A percentile compares a stretch with the other conserved stretches of the same genome.
phyloP scores from a whole-genome alignment of 805 yeast genomes.

The Dipodascus geniculatus region DNA sequence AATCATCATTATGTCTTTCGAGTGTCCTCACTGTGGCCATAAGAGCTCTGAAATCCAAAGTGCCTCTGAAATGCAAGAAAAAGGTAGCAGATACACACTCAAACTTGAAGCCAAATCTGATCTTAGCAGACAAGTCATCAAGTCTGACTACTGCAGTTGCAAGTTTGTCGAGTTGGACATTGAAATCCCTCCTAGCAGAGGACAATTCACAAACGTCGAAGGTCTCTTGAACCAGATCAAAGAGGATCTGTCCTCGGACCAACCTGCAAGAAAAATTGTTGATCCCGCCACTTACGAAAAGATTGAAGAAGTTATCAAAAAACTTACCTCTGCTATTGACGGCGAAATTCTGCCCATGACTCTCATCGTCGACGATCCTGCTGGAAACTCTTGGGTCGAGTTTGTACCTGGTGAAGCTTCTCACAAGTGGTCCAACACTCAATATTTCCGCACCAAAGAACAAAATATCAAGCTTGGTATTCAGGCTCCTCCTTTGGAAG shows the following conservation, averaged over 20 bases:
- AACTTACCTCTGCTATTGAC: conserved; percentile 46
- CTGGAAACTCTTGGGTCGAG: conserved; percentile 96
- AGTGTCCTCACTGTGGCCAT: conserved; percentile 89
- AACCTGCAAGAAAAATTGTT: conserved; percentile 58
- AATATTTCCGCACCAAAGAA: conserved; percentile 75
- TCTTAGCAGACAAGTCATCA: conserved; percentile 82
- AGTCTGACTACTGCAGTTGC: conserved; percentile 76
- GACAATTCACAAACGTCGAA: conserved; percentile 86
- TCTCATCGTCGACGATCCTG: conserved; percentile 76
- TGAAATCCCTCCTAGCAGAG: conserved; percentile 91
- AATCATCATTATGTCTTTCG: conserved; percentile 86
- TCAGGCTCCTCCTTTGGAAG: conserved; percentile 34
- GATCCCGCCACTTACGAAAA: conserved; percentile 70
- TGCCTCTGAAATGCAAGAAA: conserved; percentile 85
- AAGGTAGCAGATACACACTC: conserved; percentile 65
- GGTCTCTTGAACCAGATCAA: conserved; percentile 79
- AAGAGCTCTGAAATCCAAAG: conserved; percentile 90
- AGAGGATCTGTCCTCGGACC: conserved; percentile 70
- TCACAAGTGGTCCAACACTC: conserved; percentile 80
- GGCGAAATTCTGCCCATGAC: conserved; percentile 72
- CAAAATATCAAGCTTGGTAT: conserved; percentile 81
- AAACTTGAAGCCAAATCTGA: conserved; percentile 60
- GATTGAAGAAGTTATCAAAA: conserved; percentile 54
- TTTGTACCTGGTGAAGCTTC: conserved; percentile 75
- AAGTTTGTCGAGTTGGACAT: conserved; percentile 75